Evolutionary conservation across 2,329 filamentous ascomycete genomes (phyloP).

Genomic region (Fusarium verticillioides): DNA sequence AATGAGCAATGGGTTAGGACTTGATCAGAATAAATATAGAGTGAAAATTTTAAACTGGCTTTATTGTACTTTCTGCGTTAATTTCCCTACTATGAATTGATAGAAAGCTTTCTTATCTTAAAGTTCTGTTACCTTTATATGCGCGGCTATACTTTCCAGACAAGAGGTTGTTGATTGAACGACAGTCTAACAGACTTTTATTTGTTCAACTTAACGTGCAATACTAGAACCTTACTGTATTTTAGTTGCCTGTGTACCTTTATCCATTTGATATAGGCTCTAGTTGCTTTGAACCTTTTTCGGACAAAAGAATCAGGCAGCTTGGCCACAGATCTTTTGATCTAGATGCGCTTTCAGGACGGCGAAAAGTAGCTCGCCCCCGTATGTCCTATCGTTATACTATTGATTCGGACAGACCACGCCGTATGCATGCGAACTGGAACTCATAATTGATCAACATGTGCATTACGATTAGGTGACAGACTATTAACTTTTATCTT

Average conservation of each 20-base stretch:
- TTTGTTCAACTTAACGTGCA: neutral
- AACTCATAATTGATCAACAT: neutral
- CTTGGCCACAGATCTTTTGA: neutral
- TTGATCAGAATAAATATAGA: accelerated
- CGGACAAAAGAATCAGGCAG: neutral
- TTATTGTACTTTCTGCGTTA: neutral
- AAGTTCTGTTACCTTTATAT: accelerated
- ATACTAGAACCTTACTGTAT: neutral
- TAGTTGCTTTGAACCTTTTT: neutral
- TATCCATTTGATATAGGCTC: neutral
- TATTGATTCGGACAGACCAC: neutral
- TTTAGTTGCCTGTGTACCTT: neutral
- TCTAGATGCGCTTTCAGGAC: neutral
- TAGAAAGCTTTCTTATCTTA: accelerated
- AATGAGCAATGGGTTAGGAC: neutral
- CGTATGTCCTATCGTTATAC: neutral
- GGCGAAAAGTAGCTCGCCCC: neutral
- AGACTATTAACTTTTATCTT: accelerated
- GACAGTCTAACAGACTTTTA: accelerated
- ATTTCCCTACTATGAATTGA: accelerated
- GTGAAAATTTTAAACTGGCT: accelerated
- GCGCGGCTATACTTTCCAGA: neutral
- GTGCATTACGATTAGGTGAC: too few species aligned
- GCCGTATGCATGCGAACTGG: neutral
- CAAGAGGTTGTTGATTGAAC: neutral